Evolutionary conservation across 1,139 yeast species (phyloP), one percentile per base, ranked within the genome.

Genomic region (Blastobotrys proliferans): DNA sequence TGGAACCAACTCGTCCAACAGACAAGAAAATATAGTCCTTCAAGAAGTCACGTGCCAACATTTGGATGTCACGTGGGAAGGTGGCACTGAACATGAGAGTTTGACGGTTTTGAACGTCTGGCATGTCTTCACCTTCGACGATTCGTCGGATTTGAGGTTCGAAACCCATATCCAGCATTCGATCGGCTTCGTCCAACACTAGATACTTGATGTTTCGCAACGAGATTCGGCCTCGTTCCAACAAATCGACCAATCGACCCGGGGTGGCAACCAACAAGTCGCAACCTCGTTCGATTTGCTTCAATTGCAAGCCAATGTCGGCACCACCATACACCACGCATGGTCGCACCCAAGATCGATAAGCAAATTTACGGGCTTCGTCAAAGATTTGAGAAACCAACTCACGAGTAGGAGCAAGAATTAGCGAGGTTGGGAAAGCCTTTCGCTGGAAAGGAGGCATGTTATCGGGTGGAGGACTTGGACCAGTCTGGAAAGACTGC

Each of bases 161-260:
- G 72, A 92, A 92, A 77, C 98, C 98, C 98, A 92, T 92, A 81
- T 92, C 98, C 72, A 92, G 81, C 98, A 92, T 92, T 76, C 98
- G 86, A 72, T 92, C 98, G 63, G 98, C 98, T 77, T 92, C 98
- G 71, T 92, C 98, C 55, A 92, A 77, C 41, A 92, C 97, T 66
- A 92, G 77, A 70, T 87, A 92, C 69, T 85, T 87, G 70, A 92
- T 88, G 72, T 86, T 87, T 54, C 79, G 76, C 61, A 92, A 76
- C 35, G 97, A 88, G 55, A 92, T 86, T 62, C 81, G 76, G 61
- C 97, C 97, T 73, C 97, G 84, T 72, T 88, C 97, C 57, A 92
- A 74, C 67, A 92, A 76, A 70, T 92, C 98, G 66, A 83, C 92
- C 66, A 92, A 79, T 77, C 98, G 94, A 76, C 98, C 98, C 58